Evolutionary conservation across 257 asterid species (phyloP).

Genomic region (Nicotiana obtusifolia): DNA sequence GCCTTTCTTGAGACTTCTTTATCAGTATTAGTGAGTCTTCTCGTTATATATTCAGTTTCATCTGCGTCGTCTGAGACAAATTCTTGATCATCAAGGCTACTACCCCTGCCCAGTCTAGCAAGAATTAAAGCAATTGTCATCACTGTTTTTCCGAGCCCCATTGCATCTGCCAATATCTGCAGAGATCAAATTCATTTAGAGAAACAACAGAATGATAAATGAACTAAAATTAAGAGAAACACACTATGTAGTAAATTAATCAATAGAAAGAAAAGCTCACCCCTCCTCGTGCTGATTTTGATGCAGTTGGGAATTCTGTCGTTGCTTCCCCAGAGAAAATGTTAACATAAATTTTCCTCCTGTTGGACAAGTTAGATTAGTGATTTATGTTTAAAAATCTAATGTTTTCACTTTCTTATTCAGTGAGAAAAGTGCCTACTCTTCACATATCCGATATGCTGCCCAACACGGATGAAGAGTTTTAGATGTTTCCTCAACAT

Average conservation of each 20-base stretch:
- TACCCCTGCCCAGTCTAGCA: slow-evolving; percentile 55
- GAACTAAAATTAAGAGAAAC: background rate
- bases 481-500: slow-evolving; percentile 48
- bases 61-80: slow-evolving; percentile 9
- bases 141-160: slow-evolving; percentile 95
- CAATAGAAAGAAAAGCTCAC: slow-evolving; percentile 26
- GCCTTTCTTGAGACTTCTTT: slow-evolving; percentile 23
- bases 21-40: slow-evolving; percentile 18
- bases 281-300: slow-evolving; percentile 72
- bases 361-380: slow-evolving; percentile 23
- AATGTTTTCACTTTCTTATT: background rate
- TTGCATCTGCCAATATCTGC: slow-evolving; percentile 87
- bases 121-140: slow-evolving; percentile 82
- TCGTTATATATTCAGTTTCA: slow-evolving; percentile 21
- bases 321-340: slow-evolving; percentile 83
- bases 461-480: slow-evolving; percentile 94
- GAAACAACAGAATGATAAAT: background rate
- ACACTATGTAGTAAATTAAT: background rate
- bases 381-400: background rate
- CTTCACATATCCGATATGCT: slow-evolving; percentile 71
- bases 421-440: slow-evolving; percentile 33
- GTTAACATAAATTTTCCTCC: slow-evolving; percentile 77
- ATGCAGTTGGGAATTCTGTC: slow-evolving; percentile 58
- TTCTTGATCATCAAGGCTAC: slow-evolving; percentile 37
- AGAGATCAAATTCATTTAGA: background rate